phyloP scores from a whole-genome alignment of 345 rosid species.

The Boechera retrofracta region DNA sequence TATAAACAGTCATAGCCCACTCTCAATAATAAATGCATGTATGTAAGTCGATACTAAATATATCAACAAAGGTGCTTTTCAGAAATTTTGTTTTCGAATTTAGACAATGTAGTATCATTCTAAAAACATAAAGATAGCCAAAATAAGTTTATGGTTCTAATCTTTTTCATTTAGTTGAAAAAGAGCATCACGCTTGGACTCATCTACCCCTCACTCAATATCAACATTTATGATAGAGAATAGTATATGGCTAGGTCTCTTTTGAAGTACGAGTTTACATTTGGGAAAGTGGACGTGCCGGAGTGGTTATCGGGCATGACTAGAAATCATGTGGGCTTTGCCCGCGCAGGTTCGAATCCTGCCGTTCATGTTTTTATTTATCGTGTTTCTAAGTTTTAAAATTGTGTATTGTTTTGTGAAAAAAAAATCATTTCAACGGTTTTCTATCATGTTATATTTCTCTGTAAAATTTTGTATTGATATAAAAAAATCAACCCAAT shows the following conservation, averaged over 20 bases:
- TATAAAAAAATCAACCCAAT: too few species aligned
- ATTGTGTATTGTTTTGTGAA: neutral
- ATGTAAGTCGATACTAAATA: too few species aligned
- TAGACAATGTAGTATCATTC: too few species aligned
- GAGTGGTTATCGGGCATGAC: constrained; percentile 81
- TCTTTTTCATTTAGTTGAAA: too few species aligned
- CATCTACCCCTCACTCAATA: neutral
- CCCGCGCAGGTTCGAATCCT: constrained; percentile 95
- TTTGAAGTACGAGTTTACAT: too few species aligned
- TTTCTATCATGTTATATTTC: too few species aligned
- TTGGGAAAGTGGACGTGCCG: constrained; percentile 35
- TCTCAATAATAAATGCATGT: neutral
- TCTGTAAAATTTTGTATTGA: too few species aligned
- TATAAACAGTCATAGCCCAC: too few species aligned
- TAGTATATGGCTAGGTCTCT: neutral
- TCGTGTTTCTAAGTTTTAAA: neutral
- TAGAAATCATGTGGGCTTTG: constrained; percentile 96
- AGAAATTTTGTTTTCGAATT: too few species aligned
- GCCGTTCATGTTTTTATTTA: constrained; percentile 30
- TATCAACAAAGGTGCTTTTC: neutral
- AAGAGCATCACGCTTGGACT: neutral
- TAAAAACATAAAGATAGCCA: neutral
- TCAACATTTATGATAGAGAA: neutral
- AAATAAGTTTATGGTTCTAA: too few species aligned
- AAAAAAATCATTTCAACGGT: too few species aligned